Conservation (phyloP, 2,329 filamentous ascomycete genomes). For the Annulohypoxylon truncatum region DNA sequence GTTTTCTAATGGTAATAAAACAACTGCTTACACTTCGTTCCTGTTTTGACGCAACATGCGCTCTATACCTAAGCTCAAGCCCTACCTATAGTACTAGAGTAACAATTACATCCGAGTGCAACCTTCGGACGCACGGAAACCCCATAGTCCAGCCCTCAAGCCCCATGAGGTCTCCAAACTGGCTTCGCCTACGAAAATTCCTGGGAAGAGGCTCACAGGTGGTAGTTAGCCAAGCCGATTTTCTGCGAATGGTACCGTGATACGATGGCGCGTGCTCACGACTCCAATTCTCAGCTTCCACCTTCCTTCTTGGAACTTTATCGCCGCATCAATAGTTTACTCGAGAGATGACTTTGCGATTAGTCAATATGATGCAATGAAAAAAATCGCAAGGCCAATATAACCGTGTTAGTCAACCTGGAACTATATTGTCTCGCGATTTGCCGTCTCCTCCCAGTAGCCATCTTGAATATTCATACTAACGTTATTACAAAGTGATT, state of each 20-base stretch:
- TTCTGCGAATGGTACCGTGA: slow-evolving; percentile 5
- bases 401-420: not conserved
- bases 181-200: not conserved
- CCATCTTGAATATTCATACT: not conserved
- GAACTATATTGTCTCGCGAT: slow-evolving; percentile 1
- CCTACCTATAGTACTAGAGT: slow-evolving; percentile 9
- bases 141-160: not conserved
- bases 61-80: not conserved
- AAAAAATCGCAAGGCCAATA: not conserved
- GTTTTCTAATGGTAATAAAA: slow-evolving; percentile 7
- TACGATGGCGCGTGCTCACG: not conserved
- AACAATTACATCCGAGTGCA: slow-evolving; percentile 27
- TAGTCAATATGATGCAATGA: slow-evolving; percentile 1
- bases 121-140: slow-evolving; percentile 22
- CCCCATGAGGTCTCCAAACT: slow-evolving; percentile 10
- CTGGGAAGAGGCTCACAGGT: slow-evolving; percentile 18
- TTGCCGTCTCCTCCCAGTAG: slow-evolving; percentile 8
- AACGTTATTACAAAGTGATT: slow-evolving; percentile 11
- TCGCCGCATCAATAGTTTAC: slow-evolving; percentile 6
- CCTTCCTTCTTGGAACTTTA: not conserved
- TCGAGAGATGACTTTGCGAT: not conserved
- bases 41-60: not conserved
- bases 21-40: not conserved
- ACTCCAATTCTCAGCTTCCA: not conserved
- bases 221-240: slow-evolving; percentile 24